Evolutionary conservation across 257 asterid species (phyloP).

Genomic region (Lycium barbarum): DNA sequence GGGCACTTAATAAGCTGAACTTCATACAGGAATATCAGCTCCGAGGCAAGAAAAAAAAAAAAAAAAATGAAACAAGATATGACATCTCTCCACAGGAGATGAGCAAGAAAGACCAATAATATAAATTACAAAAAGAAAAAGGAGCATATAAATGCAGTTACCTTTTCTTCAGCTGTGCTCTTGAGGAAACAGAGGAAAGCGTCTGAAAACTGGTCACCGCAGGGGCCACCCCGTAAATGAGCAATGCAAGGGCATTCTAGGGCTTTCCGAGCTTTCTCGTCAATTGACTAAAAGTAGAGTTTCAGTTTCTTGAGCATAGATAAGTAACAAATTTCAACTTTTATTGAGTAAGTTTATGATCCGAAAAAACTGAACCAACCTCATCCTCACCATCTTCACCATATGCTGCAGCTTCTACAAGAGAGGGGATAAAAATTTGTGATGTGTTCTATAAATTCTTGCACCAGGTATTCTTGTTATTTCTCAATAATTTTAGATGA

Average conservation of each 20-base stretch:
- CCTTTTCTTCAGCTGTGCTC: slow-evolving; percentile 86
- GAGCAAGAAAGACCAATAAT: neutral
- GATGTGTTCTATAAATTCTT: too few species aligned
- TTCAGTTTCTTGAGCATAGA: slow-evolving; percentile 23
- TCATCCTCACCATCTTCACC: slow-evolving; percentile 54
- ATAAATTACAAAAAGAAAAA: neutral
- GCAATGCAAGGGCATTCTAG: slow-evolving; percentile 84
- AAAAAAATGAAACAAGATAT: neutral
- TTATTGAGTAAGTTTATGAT: neutral
- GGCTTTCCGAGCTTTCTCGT: slow-evolving; percentile 81
- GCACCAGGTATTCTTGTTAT: too few species aligned
- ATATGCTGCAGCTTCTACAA: slow-evolving; percentile 78
- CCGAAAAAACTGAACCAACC: slow-evolving; percentile 37
- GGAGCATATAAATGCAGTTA: neutral
- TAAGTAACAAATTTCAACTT: neutral
- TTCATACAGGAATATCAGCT: slow-evolving; percentile 8
- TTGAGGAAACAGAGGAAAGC: slow-evolving; percentile 92
- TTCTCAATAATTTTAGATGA: too few species aligned
- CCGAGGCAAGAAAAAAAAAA: neutral
- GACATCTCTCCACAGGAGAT: neutral
- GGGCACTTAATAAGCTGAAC: neutral
- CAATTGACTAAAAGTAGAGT: slow-evolving; percentile 48
- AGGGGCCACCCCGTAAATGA: slow-evolving; percentile 70
- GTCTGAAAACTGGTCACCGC: slow-evolving; percentile 80
- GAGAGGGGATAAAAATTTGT: neutral